Conservation (phyloP, 306 rosid species). For the Benincasa hispida region DNA sequence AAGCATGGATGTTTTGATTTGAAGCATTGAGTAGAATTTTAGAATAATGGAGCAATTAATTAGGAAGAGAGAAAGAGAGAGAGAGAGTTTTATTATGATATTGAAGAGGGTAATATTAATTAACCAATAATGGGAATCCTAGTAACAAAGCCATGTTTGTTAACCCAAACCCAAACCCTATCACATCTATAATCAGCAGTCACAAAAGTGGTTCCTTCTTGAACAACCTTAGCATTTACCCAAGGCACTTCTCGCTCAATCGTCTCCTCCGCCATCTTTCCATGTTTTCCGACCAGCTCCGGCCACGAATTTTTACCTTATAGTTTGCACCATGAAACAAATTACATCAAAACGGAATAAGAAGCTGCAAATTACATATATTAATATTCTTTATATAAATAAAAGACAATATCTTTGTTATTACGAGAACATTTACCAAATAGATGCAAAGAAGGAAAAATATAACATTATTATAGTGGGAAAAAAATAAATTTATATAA, state of each 20-base stretch:
- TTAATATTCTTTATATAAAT: too few species aligned
- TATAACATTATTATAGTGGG: too few species aligned
- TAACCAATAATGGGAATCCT: neutral
- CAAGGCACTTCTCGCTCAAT: neutral
- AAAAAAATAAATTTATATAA: neutral
- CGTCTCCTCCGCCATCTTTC: neutral
- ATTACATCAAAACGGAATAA: too few species aligned
- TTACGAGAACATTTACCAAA: too few species aligned
- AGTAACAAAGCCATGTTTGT: neutral
- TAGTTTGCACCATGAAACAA: neutral
- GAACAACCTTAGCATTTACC: neutral
- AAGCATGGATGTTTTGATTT: too few species aligned
- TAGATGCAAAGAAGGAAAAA: too few species aligned
- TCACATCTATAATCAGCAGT: neutral
- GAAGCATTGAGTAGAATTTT: too few species aligned
- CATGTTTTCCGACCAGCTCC: neutral
- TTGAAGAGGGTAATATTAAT: neutral
- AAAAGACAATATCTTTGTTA: too few species aligned
- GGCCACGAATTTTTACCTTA: neutral
- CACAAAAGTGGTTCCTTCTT: neutral
- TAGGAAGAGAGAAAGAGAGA: neutral
- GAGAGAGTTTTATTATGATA: neutral
- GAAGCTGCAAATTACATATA: too few species aligned
- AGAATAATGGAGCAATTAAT: neutral
- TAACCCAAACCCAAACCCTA: neutral